Conservation (phyloP, 2,329 filamentous ascomycete species). For the Neurospora sp. region DNA sequence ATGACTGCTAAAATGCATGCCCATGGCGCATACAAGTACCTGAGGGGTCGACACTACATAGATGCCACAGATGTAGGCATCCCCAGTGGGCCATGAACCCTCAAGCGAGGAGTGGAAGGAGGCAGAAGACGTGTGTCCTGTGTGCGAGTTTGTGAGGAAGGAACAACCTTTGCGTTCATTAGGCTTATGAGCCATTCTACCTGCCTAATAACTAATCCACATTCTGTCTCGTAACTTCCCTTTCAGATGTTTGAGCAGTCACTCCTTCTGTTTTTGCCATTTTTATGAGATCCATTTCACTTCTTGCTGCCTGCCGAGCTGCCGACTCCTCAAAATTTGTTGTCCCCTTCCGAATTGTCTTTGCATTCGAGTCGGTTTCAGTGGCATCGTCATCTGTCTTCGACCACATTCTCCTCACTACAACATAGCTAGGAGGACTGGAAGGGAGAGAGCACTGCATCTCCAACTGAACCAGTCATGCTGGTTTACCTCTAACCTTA, state of each 20-base stretch:
- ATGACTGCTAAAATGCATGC: background rate
- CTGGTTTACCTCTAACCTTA: background rate
- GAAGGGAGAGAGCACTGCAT: background rate
- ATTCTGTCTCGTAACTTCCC: background rate
- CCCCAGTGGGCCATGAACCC: background rate
- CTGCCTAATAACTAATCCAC: background rate
- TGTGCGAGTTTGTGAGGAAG: background rate
- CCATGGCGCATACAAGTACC: background rate
- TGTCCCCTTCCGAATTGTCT: background rate
- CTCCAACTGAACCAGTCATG: background rate
- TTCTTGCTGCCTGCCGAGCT: background rate
- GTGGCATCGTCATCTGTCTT: background rate
- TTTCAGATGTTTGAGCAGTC: background rate
- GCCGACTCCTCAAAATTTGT: background rate
- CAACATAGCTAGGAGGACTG: background rate
- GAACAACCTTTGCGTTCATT: background rate
- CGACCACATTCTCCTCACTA: background rate
- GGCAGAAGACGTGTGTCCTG: background rate
- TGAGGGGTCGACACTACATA: background rate
- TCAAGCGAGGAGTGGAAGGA: background rate
- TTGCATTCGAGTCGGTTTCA: background rate
- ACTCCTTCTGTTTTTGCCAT: background rate
- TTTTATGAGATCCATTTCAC: background rate
- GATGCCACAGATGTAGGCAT: background rate
- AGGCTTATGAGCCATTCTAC: background rate